phyloP scores from a whole-genome alignment of 2,329 filamentous ascomycete species.

The Alternaria solani region DNA sequence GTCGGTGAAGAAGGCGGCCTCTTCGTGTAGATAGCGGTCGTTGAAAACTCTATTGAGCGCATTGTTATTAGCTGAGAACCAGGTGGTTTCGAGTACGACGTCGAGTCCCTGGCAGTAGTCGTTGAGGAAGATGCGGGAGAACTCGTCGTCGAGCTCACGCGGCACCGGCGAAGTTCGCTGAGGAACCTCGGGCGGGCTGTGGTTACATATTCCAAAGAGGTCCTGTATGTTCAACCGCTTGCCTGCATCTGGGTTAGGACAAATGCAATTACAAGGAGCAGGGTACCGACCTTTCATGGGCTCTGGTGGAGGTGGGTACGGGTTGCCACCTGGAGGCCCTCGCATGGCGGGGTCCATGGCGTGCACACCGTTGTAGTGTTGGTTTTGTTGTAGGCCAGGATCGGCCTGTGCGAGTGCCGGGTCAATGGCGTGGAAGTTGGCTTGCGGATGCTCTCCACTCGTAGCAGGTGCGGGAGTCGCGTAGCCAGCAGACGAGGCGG shows the following conservation, averaged over 20 bases:
- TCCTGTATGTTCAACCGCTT: slow-evolving; percentile 45
- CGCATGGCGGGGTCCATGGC: slow-evolving; percentile 44
- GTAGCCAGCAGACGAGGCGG: slow-evolving; percentile 55
- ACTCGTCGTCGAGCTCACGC: slow-evolving; percentile 43
- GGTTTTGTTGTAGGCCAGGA: slow-evolving; percentile 39
- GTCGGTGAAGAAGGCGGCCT: slow-evolving; percentile 47
- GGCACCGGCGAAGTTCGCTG: slow-evolving; percentile 36
- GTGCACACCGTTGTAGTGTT: slow-evolving; percentile 46
- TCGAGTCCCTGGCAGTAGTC: slow-evolving; percentile 48
- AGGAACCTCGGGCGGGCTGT: slow-evolving; percentile 48
- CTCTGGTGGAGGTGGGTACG: slow-evolving; percentile 28
- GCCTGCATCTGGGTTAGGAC: slow-evolving; percentile 37
- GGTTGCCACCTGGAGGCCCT: slow-evolving; percentile 28
- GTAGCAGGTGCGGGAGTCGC: slow-evolving; percentile 44
- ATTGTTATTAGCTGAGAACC: slow-evolving; percentile 72
- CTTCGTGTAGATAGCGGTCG: slow-evolving; percentile 54
- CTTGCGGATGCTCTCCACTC: slow-evolving; percentile 54
- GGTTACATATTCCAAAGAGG: slow-evolving; percentile 47
- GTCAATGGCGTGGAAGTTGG: slow-evolving; percentile 69
- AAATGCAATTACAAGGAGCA: background rate
- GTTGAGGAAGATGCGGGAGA: slow-evolving; percentile 44
- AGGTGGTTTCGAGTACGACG: slow-evolving; percentile 71
- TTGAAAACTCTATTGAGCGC: slow-evolving; percentile 58
- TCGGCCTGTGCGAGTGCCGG: slow-evolving; percentile 64
- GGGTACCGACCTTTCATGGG: slow-evolving; percentile 41